Evolutionary conservation across 2,329 filamentous ascomycete species (phyloP), one percentile per base, ranked within the genome.

Genomic region (Tolypocladium pustulatum): DNA sequence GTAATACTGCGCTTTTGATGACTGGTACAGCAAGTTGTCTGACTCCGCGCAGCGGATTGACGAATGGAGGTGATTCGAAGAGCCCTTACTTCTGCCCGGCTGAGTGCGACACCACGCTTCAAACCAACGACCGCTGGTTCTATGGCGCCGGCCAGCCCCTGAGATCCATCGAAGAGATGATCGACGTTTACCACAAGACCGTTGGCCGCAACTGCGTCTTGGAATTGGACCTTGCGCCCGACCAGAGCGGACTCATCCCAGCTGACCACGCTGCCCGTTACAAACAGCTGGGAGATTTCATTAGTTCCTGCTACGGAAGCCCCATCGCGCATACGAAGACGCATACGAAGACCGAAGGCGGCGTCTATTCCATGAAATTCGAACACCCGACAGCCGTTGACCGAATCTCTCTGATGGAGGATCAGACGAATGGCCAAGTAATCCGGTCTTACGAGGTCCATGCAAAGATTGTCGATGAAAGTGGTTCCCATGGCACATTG

Each of bases 171-270:
- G 41, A 58, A 2, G 65, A 66, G 56, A 61, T 67, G 54, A 60
- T 67, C 13, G 62, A 63, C 54, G 65, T 66, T 36, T 67, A 67
- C 34, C 65, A 67, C 57, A 62, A 61, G 20, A 63, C 62, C 1
- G 64, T 67, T 22, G 65, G 65, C 37, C 63, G 63, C 6, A 67
- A 67, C 46, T 67, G 65, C 54, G 58, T 66, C 17, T 58, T 67
- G 4, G 64, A 65, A 38, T 61, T 66, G 0, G 65, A 67, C 57
- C 56, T 66, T 12, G 59, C 65, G 12, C 65, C 65, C 13, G 65
- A 66, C 49, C 61, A 64, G 37, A 63, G 63, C 55, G 65, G 65
- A 3, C 61, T 67, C 20, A 56, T 67, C 38, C 62, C 63, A 9
- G 63, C 62, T 52, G 46, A 59, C 12, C 64, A 66, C 27, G 62